Evolutionary conservation across 148 eudicot genomes (phyloP).

Genomic region (Persicaria maculosa): DNA sequence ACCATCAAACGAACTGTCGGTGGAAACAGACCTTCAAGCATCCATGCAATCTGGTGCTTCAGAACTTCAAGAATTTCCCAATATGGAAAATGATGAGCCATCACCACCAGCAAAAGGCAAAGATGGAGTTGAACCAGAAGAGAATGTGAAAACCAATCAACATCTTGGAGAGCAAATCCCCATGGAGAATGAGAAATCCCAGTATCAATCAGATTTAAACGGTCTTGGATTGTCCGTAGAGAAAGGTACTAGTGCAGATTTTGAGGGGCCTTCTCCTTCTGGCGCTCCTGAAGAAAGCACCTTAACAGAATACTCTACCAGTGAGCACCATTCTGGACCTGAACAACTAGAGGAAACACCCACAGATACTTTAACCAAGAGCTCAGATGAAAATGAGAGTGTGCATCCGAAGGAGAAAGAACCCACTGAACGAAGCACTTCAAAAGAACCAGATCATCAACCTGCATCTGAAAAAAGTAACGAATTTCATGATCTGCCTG

Average conservation of each 20-base stretch:
- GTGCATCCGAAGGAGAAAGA: slow-evolving; percentile 9
- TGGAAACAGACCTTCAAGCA: not conserved
- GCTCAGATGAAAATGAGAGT: slow-evolving; percentile 9
- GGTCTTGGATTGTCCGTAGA: slow-evolving; percentile 16
- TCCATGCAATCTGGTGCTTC: not conserved
- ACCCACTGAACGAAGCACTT: not conserved
- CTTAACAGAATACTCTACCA: not conserved
- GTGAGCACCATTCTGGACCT: not conserved
- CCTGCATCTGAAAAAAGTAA: too few species aligned
- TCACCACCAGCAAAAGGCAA: slow-evolving; percentile 11
- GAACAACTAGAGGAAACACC: not conserved
- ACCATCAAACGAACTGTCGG: not conserved
- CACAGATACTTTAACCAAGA: not conserved
- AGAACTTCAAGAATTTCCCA: slow-evolving; percentile 14
- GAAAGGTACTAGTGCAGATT: slow-evolving; percentile 8
- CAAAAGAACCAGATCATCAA: not conserved
- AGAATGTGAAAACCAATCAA: slow-evolving; percentile 13
- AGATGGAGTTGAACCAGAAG: slow-evolving; percentile 1
- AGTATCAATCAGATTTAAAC: slow-evolving; percentile 14
- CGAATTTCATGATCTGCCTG: too few species aligned
- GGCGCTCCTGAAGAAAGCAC: slow-evolving; percentile 12
- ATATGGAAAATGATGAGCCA: slow-evolving; percentile 15
- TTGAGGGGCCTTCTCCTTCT: slow-evolving; percentile 6
- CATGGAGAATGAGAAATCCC: not conserved
- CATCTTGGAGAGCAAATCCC: not conserved